Percentiles rank a stretch among this genome's conserved stretches.
These are phyloP conservation scores for Garcia nutans DNA, from an alignment of 345 rosid species.

Conservation along the genomic window DNA sequence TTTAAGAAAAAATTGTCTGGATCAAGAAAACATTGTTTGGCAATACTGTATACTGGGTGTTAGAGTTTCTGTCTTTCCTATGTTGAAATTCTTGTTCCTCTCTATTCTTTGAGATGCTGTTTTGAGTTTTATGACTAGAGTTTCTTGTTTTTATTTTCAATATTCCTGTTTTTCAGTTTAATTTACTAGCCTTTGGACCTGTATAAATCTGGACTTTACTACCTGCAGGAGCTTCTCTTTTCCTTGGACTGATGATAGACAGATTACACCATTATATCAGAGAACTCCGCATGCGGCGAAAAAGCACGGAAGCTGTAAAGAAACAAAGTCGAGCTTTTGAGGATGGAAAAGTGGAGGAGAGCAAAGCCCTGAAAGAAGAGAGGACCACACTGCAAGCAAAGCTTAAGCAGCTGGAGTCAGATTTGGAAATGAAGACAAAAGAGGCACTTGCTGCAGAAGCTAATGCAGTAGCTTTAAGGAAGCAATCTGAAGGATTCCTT, in stretches of 20 bases:
- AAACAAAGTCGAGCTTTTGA: constrained; percentile 59
- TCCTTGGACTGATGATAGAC: constrained; percentile 84
- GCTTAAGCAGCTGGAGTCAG: constrained; percentile 48
- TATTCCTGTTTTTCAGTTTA: constrained; percentile 1
- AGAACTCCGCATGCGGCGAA: constrained; percentile 77
- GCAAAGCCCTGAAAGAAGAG: constrained; percentile 61
- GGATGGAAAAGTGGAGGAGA: constrained; percentile 59
- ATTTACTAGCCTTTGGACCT: constrained; percentile 6
- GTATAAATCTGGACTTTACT: constrained; percentile 15
- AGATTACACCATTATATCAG: constrained; percentile 85
- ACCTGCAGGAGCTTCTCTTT: constrained; percentile 68
- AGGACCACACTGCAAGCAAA: constrained; percentile 34
- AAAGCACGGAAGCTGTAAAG: constrained; percentile 71
- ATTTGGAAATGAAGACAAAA: constrained; percentile 51
- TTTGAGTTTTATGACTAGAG: not conserved
- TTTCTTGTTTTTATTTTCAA: not conserved
- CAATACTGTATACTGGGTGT: not conserved
- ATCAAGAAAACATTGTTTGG: not conserved
- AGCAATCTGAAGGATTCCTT: constrained; percentile 94
- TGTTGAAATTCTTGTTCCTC: not conserved
- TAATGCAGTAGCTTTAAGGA: constrained; percentile 70
- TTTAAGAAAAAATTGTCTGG: not conserved
- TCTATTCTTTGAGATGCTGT: not conserved
- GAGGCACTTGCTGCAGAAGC: constrained; percentile 60
- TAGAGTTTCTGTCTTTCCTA: not conserved